Evolutionary conservation across 352 stramenopile genomes (phyloP).

Genomic region (Globisporangium yorkense): DNA sequence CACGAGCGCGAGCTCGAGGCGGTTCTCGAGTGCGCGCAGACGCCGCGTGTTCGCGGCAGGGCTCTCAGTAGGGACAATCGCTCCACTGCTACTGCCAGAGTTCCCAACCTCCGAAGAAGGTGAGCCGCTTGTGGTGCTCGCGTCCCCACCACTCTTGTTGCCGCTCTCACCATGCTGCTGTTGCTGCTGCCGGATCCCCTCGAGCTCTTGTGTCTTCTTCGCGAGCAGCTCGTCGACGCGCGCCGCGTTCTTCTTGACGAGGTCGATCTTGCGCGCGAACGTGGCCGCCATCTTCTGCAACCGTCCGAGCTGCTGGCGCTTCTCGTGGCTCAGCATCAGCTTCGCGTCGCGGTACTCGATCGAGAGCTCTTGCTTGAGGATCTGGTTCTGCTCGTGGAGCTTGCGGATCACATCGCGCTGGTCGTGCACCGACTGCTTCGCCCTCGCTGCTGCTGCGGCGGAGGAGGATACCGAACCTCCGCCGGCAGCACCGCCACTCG

Average conservation of each 20-base stretch:
- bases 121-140: constrained; percentile 7
- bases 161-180: constrained; percentile 14
- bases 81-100: not conserved
- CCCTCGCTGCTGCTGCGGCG: not conserved
- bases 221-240: constrained; percentile 41
- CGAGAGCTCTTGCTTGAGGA: constrained; percentile 66
- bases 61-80: constrained; percentile 21
- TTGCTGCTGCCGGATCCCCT: constrained; percentile 29
- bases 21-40: constrained; percentile 60
- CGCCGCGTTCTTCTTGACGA: constrained; percentile 30
- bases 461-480: not conserved
- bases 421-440: constrained; percentile 57
- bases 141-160: not conserved
- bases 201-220: constrained; percentile 43
- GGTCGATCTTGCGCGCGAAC: constrained; percentile 46
- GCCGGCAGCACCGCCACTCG: not conserved
- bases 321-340: constrained; percentile 43
- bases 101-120: constrained; percentile 6
- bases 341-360: constrained; percentile 61
- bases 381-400: constrained; percentile 68
- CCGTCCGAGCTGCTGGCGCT: constrained; percentile 46
- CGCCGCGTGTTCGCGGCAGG: constrained; percentile 37
- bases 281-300: constrained; percentile 42
- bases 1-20: constrained; percentile 64
- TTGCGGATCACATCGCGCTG: constrained; percentile 67